Base-by-base conservation (phyloP, 805 yeast species). In the Ogataea neopini region DNA sequence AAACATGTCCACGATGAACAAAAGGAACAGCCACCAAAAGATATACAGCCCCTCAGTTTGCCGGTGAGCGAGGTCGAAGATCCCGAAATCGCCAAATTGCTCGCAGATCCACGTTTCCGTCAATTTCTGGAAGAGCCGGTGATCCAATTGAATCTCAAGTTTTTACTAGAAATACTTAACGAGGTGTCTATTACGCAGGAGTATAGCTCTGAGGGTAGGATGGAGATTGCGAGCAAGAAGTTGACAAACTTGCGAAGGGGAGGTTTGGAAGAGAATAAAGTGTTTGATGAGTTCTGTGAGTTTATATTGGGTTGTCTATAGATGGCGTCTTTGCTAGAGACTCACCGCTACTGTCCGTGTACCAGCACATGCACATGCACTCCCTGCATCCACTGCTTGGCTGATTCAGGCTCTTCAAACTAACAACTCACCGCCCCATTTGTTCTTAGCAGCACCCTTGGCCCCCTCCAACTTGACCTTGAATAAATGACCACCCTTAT, bases 281-380 rank as follows among this genome's bases (percentile, higher is more conserved):
- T 83, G 19, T 80, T 88, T 3, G 91, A 86, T 61, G 92, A 86
- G 54, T 86, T 87, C 63, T 78, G 83, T 13, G 61, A 61, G 38
- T 54, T 75, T 30, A 67, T 79, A 4, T 51, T 76, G 8, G 14
- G 14, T 13, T n/a, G 8, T 30, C 34, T 30, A 30, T 30, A 30
- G 8, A 29, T 25, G 28, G 10, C 28, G 10, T 8, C 28, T 10
- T 25, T 10, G 10, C 28, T n/a, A n/a, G n/a, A n/a, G n/a, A n/a
- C n/a, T n/a, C n/a, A n/a, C n/a, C n/a, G n/a, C n/a, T n/a, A n/a
- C n/a, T n/a, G n/a, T n/a, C n/a, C n/a, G n/a, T n/a, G n/a, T n/a
- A n/a, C n/a, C n/a, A n/a, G n/a, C n/a, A n/a, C n/a, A n/a, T n/a
- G n/a, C n/a, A n/a, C n/a, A n/a, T n/a, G n/a, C n/a, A n/a, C n/a